Evolutionary conservation across 139 green algal species (phyloP).

Genomic region (Microglena sp.): DNA sequence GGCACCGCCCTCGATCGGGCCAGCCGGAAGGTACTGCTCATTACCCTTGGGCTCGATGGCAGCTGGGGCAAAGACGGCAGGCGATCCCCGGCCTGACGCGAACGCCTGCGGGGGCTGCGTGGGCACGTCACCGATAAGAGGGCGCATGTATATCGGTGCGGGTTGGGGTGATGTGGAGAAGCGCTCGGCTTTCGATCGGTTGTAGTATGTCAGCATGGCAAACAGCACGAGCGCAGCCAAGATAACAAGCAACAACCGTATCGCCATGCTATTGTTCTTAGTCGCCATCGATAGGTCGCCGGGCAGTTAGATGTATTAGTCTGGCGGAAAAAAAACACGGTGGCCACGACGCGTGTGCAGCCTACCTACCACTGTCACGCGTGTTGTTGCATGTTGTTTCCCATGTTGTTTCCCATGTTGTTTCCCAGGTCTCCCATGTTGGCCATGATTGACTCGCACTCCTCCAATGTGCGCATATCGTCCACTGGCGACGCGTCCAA

Average conservation of each 20-base stretch:
- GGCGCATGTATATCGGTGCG: background rate
- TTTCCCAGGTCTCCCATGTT: too few species aligned
- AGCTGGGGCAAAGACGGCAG: background rate
- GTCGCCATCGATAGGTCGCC: too few species aligned
- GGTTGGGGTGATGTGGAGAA: background rate
- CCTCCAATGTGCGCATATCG: too few species aligned
- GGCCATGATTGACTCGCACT: too few species aligned
- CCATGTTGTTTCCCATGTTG: too few species aligned
- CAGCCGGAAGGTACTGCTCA: slow-evolving; percentile 5
- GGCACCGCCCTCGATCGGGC: background rate
- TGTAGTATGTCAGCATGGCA: background rate
- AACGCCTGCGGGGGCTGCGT: background rate
- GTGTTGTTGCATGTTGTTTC: too few species aligned
- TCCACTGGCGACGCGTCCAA: background rate
- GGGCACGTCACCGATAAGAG: background rate
- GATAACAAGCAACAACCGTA: background rate
- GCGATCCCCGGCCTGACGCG: background rate
- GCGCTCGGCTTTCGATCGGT: background rate
- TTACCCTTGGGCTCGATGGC: background rate
- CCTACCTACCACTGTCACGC: too few species aligned
- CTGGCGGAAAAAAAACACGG: too few species aligned
- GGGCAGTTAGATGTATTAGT: too few species aligned
- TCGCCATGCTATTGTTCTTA: too few species aligned
- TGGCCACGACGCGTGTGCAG: too few species aligned
- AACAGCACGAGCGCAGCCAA: background rate